Base-by-base conservation (phyloP, 1,284 basidiomycete genomes). In the Stereum hirsutum region DNA sequence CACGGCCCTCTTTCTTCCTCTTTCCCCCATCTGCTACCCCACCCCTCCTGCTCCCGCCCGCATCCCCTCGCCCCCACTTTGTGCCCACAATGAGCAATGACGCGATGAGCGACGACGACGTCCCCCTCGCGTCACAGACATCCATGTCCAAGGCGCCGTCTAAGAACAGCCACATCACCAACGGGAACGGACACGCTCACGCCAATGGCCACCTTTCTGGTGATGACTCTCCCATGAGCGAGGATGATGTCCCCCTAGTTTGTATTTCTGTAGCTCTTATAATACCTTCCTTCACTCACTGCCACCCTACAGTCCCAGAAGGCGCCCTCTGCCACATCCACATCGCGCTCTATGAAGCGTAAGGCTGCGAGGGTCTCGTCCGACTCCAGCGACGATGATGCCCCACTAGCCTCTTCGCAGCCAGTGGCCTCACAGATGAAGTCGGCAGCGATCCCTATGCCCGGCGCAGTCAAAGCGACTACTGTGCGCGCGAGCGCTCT, bases 351-450 rank as follows among this genome's bases (percentile, higher is more conserved):
- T 38, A 51, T 68, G 48, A 86, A 85, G 61, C 75, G 80, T 55
- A 81, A 79, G 65, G 36, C 39, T 12, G 66, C 69, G 44, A 64
- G 64, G 15, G 70, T 72, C 12, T 68, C 75, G 27, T 77, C 75
- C 32, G 81, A 81, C n/a, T 80, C 84, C 33, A 82, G 78, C 52
- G 82, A 81, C n/a, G 81, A 84, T 50, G 81, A 86, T 48, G 66
- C 64, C 21, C 82, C 82, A 34, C 72, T 87, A 36, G 81, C 81
- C 39, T 81, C 80, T 31, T 82, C 82, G 23, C 80, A 81, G 17
- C 66, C 63, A 8, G 85, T 83, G 61, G 65, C 63, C 44, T 10
- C 8, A 10, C 24, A 38, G n/a, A 47, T 57, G 28, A 62, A 61
- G 48, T 62, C 70, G 24, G 60, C 64, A 41, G 61, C 67, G 8